A percentile compares a stretch with the other conserved stretches of the same genome.
phyloP scores from a whole-genome alignment of 2,329 filamentous ascomycete species.

The Pyricularia pennisetigena region DNA sequence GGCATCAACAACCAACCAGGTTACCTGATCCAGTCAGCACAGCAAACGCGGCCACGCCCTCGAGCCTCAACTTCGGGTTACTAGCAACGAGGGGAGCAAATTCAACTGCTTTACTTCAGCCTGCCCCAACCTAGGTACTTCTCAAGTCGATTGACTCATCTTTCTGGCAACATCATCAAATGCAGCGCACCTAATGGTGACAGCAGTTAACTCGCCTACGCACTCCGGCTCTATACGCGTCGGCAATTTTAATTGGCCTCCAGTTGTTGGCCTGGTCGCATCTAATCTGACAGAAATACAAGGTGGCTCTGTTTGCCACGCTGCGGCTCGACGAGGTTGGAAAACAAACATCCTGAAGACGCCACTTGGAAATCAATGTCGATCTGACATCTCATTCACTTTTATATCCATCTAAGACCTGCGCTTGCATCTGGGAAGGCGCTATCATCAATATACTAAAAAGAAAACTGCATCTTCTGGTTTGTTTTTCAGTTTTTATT shows the following conservation, averaged over 20 bases:
- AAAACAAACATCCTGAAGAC: not conserved
- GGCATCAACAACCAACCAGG: not conserved
- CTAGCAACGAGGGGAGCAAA: not conserved
- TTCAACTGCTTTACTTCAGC: not conserved
- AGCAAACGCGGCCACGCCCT: not conserved
- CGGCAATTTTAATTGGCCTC: not conserved
- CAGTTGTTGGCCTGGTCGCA: not conserved
- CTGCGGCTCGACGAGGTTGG: not conserved
- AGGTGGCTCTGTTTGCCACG: not conserved
- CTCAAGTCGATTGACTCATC: not conserved
- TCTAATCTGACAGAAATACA: not conserved
- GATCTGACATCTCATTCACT: not conserved
- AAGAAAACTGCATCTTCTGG: too few relatives aligned
- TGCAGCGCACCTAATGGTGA: not conserved
- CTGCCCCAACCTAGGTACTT: not conserved
- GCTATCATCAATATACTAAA: not conserved
- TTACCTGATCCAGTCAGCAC: not conserved
- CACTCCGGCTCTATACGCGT: not conserved
- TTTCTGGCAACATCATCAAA: not conserved
- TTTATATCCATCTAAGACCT: not conserved
- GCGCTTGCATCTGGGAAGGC: not conserved
- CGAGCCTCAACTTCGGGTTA: not conserved
- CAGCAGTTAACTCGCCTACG: not conserved
- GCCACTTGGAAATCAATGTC: not conserved
- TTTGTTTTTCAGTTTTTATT: too few relatives aligned